phyloP scores from a whole-genome alignment of 2,329 filamentous ascomycete genomes.

The Ceratocystis lukuohia region DNA sequence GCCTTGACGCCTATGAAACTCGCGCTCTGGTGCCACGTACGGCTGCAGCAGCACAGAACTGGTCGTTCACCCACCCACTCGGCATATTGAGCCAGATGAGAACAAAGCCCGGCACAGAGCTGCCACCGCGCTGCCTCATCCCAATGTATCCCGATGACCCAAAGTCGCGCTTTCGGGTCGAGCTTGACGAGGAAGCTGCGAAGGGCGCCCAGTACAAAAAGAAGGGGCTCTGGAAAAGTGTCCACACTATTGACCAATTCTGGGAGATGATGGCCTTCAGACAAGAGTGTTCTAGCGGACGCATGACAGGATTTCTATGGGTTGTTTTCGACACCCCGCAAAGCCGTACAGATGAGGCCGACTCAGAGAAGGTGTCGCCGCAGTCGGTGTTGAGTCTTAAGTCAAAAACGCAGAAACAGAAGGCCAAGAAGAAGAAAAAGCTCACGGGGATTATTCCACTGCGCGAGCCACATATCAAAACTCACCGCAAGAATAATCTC shows the following conservation, averaged over 20 bases:
- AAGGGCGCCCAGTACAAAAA: constrained; percentile 41
- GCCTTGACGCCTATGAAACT: constrained; percentile 69
- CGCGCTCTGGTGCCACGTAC: constrained; percentile 59
- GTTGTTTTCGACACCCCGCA: constrained; percentile 56
- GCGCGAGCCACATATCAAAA: constrained; percentile 53
- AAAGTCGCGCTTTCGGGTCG: constrained; percentile 76
- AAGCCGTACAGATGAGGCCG: constrained; percentile 12
- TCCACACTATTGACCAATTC: constrained; percentile 76
- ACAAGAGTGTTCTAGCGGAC: constrained; percentile 87
- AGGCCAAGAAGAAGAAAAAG: constrained; percentile 34
- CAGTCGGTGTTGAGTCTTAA: neutral
- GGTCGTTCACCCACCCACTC: constrained; percentile 61
- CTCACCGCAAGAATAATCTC: constrained; percentile 36
- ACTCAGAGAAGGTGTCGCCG: constrained; percentile 17
- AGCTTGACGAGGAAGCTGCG: constrained; percentile 71
- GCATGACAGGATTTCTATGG: constrained; percentile 91
- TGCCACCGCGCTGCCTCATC: constrained; percentile 71
- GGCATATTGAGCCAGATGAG: constrained; percentile 49
- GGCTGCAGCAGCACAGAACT: constrained; percentile 35
- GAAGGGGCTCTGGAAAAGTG: constrained; percentile 64
- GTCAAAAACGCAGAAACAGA: constrained; percentile 23
- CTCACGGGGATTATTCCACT: constrained; percentile 48
- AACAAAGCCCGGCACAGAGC: constrained; percentile 39
- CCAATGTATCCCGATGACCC: constrained; percentile 91
- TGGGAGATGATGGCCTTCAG: constrained; percentile 98